Percentiles rank a stretch among this genome's conserved stretches.
These are phyloP conservation scores for Tirmania nivea DNA, from an alignment of 495 filamentous ascomycete species.

Conservation along the genomic window DNA sequence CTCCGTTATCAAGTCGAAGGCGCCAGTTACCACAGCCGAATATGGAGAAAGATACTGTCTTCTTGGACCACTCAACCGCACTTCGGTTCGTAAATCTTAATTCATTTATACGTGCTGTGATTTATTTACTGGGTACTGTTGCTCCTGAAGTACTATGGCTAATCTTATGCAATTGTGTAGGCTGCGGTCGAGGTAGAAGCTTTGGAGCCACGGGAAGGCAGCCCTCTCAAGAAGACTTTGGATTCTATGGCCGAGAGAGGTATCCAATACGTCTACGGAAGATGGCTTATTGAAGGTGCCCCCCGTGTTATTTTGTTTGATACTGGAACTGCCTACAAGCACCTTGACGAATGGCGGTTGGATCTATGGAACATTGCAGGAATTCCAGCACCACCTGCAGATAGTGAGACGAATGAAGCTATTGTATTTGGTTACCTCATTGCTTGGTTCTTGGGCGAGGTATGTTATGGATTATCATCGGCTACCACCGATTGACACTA, in stretches of 20 bases:
- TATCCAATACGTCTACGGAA: constrained; percentile 73
- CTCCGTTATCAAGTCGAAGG: constrained; percentile 96
- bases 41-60: constrained; percentile 96
- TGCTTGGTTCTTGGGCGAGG: constrained; percentile 96
- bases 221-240: constrained; percentile 61
- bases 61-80: constrained; percentile 79
- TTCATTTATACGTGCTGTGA: too few species aligned
- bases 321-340: constrained; percentile 74
- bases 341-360: constrained; percentile 88
- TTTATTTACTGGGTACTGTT: constrained; percentile 1
- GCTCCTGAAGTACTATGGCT: constrained; percentile 4
- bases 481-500: background rate
- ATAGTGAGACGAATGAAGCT: constrained; percentile 91
- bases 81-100: constrained; percentile 39
- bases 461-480: constrained; percentile 22
- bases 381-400: constrained; percentile 74
- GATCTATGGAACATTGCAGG: constrained; percentile 87
- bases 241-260: constrained; percentile 75
- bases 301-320: constrained; percentile 87
- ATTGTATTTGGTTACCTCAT: constrained; percentile 95
- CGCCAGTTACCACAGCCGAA: constrained; percentile 88
- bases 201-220: constrained; percentile 27
- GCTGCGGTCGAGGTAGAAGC: constrained; percentile 93
- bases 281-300: constrained; percentile 95
- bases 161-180: constrained; percentile 23